Evolutionary conservation across 805 yeast genomes (phyloP).

Genomic region (Sugiyamaella marilandica): DNA sequence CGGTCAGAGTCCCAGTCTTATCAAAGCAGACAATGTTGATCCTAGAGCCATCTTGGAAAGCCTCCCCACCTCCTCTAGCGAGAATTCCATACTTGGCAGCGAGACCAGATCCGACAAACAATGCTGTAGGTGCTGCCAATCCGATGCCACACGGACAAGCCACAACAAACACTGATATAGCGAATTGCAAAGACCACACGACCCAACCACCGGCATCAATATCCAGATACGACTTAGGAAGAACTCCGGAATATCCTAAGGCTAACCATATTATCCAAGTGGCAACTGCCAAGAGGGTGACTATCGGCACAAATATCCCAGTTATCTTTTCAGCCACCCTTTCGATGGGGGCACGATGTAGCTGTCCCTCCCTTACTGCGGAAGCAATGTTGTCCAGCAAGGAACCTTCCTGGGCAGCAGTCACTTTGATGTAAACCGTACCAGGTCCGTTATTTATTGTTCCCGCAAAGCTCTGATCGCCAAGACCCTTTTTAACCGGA

Average conservation of each 20-base stretch:
- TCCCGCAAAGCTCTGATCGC: constrained; percentile 70
- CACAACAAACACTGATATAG: constrained; percentile 73
- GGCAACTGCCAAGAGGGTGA: constrained; percentile 51
- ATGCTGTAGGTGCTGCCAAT: constrained; percentile 78
- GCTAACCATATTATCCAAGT: constrained; percentile 70
- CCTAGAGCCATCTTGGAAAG: constrained; percentile 70
- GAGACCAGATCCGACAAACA: constrained; percentile 72
- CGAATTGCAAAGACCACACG: constrained; percentile 72
- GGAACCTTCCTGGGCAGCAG: constrained; percentile 58
- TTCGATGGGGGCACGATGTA: constrained; percentile 69
- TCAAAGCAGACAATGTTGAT: constrained; percentile 67
- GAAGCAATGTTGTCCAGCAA: constrained; percentile 64
- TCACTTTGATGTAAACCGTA: constrained; percentile 50
- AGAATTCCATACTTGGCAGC: constrained; percentile 74
- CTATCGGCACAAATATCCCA: constrained; percentile 68
- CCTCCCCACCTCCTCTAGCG: constrained; percentile 77
- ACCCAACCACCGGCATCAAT: constrained; percentile 70
- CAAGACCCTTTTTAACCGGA: constrained; percentile 52
- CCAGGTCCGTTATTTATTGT: constrained; percentile 59
- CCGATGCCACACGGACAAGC: constrained; percentile 89
- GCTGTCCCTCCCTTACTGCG: constrained; percentile 68
- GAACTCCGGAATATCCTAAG: constrained; percentile 48
- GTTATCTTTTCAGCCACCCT: constrained; percentile 64
- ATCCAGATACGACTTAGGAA: constrained; percentile 55
- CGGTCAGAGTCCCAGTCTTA: constrained; percentile 73